phyloP scores from a whole-genome alignment of 192 early-diverging fungal genomes.

The Dissophora globulifera region DNA sequence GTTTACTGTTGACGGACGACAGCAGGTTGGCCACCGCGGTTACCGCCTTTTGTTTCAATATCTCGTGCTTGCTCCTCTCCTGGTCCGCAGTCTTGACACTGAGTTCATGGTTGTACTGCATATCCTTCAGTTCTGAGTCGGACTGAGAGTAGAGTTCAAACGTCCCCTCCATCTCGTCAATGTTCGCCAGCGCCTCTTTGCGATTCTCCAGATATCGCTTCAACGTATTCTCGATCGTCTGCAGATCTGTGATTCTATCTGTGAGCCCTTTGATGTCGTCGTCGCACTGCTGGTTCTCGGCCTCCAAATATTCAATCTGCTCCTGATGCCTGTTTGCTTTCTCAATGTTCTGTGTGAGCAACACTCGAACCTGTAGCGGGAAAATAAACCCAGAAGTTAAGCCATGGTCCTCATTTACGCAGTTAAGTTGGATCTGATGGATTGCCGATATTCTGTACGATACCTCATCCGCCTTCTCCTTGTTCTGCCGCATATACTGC shows the following conservation, averaged over 20 bases:
- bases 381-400: neutral
- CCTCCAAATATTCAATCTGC: slow-evolving; percentile 58
- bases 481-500: slow-evolving; percentile 72
- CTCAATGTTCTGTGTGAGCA: slow-evolving; percentile 21
- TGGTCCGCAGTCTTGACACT: slow-evolving; percentile 48
- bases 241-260: slow-evolving; percentile 58
- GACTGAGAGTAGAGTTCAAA: slow-evolving; percentile 58
- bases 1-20: slow-evolving; percentile 37
- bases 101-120: slow-evolving; percentile 60
- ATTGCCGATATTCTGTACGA: no score
- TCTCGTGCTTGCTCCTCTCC: slow-evolving; percentile 25
- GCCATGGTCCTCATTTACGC: no score
- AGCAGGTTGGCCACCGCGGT: slow-evolving; percentile 48
- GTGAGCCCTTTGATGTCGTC: slow-evolving; percentile 36
- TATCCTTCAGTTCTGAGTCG: slow-evolving; percentile 68
- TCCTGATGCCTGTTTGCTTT: slow-evolving; percentile 21
- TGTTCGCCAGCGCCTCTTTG: slow-evolving; percentile 21
- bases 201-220: slow-evolving; percentile 54
- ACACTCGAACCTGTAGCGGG: slow-evolving; percentile 23
- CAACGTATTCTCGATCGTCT: slow-evolving; percentile 58
- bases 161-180: slow-evolving; percentile 33
- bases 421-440: no score
- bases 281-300: slow-evolving; percentile 49
- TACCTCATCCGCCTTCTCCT: slow-evolving; percentile 75
- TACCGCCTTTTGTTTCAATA: slow-evolving; percentile 21